Conservation (phyloP, 225 moss, liverwort and hornwort species). For the Physcomitrium patens region DNA sequence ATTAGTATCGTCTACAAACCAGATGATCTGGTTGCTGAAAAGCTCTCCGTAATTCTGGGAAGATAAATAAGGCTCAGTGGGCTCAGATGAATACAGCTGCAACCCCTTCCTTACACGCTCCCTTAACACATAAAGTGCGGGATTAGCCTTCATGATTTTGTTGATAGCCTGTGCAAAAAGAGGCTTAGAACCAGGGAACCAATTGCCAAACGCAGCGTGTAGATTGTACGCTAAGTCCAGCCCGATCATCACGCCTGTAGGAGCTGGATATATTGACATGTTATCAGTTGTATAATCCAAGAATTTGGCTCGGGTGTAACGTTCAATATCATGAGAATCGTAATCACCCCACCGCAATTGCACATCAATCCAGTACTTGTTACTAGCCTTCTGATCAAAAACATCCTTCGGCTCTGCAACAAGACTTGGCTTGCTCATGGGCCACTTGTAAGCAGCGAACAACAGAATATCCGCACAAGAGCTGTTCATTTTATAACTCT, state of each 20-base stretch:
- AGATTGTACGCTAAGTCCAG: conserved; percentile 95
- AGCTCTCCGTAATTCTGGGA: conserved; percentile 99
- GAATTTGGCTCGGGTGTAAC: conserved; percentile 99
- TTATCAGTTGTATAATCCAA: conserved; percentile 99
- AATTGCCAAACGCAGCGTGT: conserved; percentile 97
- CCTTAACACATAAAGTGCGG: conserved; percentile 93
- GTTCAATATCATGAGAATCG: conserved; percentile 98
- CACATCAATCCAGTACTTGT: conserved; percentile 99
- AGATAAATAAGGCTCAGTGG: conserved; percentile 96
- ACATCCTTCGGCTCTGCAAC: conserved; percentile 99
- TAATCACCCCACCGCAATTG: conserved; percentile 99
- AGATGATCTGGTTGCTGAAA: conserved; percentile 99
- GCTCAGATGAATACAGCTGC: conserved; percentile 97
- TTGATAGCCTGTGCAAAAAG: conserved; percentile 99
- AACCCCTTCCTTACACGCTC: conserved; percentile 98
- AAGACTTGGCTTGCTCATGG: conserved; percentile 98
- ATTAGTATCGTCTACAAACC: conserved; percentile 99
- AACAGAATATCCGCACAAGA: conserved; percentile 97
- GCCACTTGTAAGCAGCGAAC: conserved; percentile 99
- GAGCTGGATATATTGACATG: conserved; percentile 99
- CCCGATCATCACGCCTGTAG: conserved; percentile 99
- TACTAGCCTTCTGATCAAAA: conserved; percentile 98
- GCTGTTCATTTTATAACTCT: conserved; percentile 99
- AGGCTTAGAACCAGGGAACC: conserved; percentile 99
- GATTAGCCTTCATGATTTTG: conserved; percentile 99